Evolutionary conservation across 129 eudicot genomes (phyloP), one percentile per base, ranked within the genome.

Genomic region (Saposhnikovia divaricata): DNA sequence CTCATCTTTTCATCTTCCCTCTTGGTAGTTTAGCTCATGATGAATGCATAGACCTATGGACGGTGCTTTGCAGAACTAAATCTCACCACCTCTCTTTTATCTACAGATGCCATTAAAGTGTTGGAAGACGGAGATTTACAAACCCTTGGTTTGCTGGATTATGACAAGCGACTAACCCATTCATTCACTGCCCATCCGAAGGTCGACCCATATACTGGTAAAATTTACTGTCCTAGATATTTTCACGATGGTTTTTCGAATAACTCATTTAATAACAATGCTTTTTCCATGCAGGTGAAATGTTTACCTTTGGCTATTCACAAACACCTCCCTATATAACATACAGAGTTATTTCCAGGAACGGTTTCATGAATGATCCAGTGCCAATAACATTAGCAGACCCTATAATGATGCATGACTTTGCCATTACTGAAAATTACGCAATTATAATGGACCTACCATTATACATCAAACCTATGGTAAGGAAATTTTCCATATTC

Each of bases 91-190:
- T 34, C 14, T 43, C 27, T 43, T 65, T 11, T 78, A 27, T 76
- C 46, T 57, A 71, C 89, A 96, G 99, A 96, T 87, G 97, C 87
- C 34, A 77, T 96, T 75, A 89, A 88, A 83, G 98, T 96, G 72
- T 73, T 96, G 82, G 99, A 96, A 89, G 99, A 96, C 80, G 99
- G 99, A 78, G 99, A 96, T 82, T 83, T 96, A 73, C 98, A 96
- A 82, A 96, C 99, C 69, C 85, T 96, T 83, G 99, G 99, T 79
- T 68, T 96, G 87, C 83, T 96, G 86, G 99, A 96, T 84, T 96
- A 92, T 81, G 99, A 96, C 85, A 96, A 92, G 82, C 91, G 98
- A 71, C 85, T 96, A 84, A 66, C 90, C 69, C 99, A 96, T 86
- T 28, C 91, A 59, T 96, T 96, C 86, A 92, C 97, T 27, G 98